These are phyloP conservation scores for Pelargonium nanum DNA, from an alignment of 345 rosid species.

Conservation along the genomic window DNA sequence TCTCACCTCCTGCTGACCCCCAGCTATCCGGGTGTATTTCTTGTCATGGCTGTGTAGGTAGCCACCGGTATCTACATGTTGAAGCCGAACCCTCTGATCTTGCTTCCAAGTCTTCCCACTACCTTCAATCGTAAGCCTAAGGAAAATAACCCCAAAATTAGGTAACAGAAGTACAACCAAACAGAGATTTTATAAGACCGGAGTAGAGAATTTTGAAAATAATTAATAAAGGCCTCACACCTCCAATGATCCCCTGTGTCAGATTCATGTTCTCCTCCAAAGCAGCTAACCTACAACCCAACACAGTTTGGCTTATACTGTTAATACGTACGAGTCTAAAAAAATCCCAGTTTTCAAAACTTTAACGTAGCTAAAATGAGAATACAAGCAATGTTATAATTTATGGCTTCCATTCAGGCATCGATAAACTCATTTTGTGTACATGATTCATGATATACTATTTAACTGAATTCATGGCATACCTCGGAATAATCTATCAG, in stretches of 20 bases:
- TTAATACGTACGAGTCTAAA: not conserved
- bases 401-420: too few species aligned
- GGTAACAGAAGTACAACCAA: not conserved
- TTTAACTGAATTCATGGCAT: too few species aligned
- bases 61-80: slow-evolving; percentile 89
- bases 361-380: too few species aligned
- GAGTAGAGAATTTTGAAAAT: too few species aligned
- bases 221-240: slow-evolving; percentile 22
- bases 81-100: slow-evolving; percentile 83
- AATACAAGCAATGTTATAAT: too few species aligned
- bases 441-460: too few species aligned
- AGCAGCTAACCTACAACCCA: slow-evolving; percentile 74
- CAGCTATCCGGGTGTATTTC: slow-evolving; percentile 92
- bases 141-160: slow-evolving; percentile 6
- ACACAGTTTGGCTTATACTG: not conserved
- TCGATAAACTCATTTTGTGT: too few species aligned
- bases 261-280: slow-evolving; percentile 81
- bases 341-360: too few species aligned
- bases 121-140: slow-evolving; percentile 82
- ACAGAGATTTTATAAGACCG: too few species aligned
- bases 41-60: slow-evolving; percentile 95
- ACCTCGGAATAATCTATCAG: too few species aligned
- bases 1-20: slow-evolving; percentile 99
- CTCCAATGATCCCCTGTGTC: slow-evolving; percentile 98
- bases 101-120: slow-evolving; percentile 93